Base-by-base conservation (phyloP, 1,284 basidiomycete genomes). In the Phylloporus sp. region DNA sequence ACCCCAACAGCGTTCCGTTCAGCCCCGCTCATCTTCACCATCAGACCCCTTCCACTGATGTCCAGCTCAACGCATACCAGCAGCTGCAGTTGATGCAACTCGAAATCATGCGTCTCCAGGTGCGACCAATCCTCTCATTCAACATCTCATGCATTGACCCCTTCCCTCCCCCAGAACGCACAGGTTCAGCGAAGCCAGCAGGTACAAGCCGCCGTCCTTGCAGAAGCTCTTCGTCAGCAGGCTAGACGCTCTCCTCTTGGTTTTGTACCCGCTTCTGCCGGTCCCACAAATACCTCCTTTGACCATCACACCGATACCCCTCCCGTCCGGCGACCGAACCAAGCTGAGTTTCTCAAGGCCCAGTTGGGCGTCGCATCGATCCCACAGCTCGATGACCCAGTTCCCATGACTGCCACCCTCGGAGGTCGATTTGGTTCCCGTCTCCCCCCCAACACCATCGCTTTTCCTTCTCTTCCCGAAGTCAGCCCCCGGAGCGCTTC, bases 21-120 rank as follows among this genome's bases (percentile, higher is more conserved):
- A 88, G 78, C 69, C 85, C 86, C 28, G 76, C 75, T 31, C 76
- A 78, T 64, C 69, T 68, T 68, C 82, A 79, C 61, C 75, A 73
- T 49, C 83, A 82, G 66, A 3, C 57, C 22, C 71, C 80, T 53
- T 82, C 85, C 65, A 74, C 76, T 62, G 74, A 77, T 62, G 66
- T 67, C n/a, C 84, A 86, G 72, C 78, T 81, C 50, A 84, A 87
- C 68, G 82, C 85, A 59, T 80, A 91, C 55, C 74, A 78, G 62
- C 91, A 92, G 76, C 83, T 93, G 82, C 92, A 93, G 78, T 82
- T 92, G 82, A 84, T 93, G 80, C 92, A 93, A 74, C 80, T 93
- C 67, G 92, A 94, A 78, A 84, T 93, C 69, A 77, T 92, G 72
- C 85, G 86, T 70, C 84, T 93, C 67, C 91, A 93, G 88, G 91